These are phyloP conservation scores for Ormosia emarginata DNA, from an alignment of 306 rosid genomes.

Conservation along the genomic window DNA sequence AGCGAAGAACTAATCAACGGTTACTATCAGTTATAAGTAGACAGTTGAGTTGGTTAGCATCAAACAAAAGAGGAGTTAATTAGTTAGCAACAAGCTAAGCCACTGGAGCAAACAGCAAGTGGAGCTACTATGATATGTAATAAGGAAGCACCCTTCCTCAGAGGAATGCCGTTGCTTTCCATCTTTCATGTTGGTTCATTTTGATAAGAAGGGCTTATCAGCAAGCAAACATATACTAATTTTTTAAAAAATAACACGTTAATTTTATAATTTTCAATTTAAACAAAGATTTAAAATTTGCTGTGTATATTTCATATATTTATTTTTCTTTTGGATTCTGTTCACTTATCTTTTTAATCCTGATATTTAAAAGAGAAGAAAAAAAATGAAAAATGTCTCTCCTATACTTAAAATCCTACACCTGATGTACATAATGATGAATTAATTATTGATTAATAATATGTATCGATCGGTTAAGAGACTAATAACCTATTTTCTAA, in stretches of 20 bases:
- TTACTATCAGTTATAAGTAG: background rate
- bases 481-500: background rate
- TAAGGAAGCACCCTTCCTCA: background rate
- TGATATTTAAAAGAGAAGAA: background rate
- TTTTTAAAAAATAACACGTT: no score
- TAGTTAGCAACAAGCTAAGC: background rate
- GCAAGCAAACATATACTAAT: no score
- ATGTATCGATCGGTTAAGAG: background rate
- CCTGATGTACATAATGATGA: no score
- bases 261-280: no score
- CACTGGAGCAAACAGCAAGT: background rate
- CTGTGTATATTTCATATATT: background rate
- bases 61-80: background rate
- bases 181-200: background rate
- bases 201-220: no score
- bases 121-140: background rate
- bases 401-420: no score
- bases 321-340: background rate
- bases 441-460: no score
- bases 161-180: background rate
- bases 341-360: background rate
- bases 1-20: background rate
- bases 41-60: background rate
- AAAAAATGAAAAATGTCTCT: background rate
- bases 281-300: background rate